Evolutionary conservation across 2,329 filamentous ascomycete genomes (phyloP).

Genomic region (Diaporthe batatas): DNA sequence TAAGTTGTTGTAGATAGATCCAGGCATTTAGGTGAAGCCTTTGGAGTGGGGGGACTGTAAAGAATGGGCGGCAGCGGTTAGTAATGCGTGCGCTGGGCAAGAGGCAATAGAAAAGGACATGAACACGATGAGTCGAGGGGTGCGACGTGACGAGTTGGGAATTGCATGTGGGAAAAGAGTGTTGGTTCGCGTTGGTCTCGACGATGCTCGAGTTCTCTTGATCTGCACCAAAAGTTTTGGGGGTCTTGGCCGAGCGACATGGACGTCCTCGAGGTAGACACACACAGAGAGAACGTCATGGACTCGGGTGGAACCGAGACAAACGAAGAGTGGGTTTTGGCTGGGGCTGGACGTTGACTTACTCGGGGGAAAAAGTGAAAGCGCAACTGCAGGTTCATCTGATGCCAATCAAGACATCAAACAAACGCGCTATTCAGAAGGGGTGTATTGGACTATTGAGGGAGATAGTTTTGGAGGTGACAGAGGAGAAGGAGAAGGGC

Average conservation of each 20-base stretch:
- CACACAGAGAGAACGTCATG: conserved; percentile 33
- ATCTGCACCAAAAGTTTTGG: conserved; percentile 1
- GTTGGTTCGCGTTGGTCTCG: not conserved
- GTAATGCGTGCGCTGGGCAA: conserved; percentile 20
- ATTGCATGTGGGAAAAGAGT: not conserved
- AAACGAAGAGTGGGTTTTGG: conserved; percentile 21
- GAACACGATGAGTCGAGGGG: not conserved
- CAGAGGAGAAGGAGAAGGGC: not conserved
- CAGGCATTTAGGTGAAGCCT: conserved; percentile 90
- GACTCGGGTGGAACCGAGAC: conserved; percentile 44
- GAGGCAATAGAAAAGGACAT: too few relatives aligned
- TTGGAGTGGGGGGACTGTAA: conserved; percentile 61
- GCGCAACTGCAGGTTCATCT: conserved; percentile 96
- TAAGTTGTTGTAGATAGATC: conserved; percentile 73
- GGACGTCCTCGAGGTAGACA: conserved; percentile 23
- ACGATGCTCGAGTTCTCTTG: not conserved
- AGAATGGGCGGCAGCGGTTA: conserved; percentile 16
- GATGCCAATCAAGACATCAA: conserved; percentile 89
- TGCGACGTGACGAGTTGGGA: not conserved
- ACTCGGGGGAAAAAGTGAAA: conserved; percentile 73
- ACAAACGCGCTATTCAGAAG: conserved; percentile 80
- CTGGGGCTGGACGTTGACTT: conserved; percentile 51
- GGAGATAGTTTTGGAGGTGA: conserved; percentile 37
- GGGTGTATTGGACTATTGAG: conserved; percentile 40
- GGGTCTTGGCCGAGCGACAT: not conserved